These are phyloP conservation scores for Nannizziopsis barbatae DNA, from an alignment of 2,329 filamentous ascomycete species.

Conservation along the genomic window DNA sequence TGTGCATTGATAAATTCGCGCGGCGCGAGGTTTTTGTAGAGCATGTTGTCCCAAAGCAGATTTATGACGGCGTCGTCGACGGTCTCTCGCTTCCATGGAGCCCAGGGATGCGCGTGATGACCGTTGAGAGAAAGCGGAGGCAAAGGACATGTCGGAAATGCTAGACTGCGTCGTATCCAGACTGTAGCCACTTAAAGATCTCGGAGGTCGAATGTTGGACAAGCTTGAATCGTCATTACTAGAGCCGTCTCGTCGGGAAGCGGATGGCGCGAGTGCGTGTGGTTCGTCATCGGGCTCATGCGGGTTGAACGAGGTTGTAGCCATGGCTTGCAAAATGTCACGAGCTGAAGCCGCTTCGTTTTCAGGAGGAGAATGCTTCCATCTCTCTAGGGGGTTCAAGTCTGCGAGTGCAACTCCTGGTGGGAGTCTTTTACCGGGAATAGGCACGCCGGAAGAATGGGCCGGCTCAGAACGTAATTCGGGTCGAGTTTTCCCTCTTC, in stretches of 20 bases:
- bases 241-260: slow-evolving; percentile 32
- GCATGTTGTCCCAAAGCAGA: slow-evolving; percentile 33
- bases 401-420: slow-evolving; percentile 38
- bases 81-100: slow-evolving; percentile 49
- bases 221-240: slow-evolving; percentile 42
- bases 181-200: slow-evolving; percentile 45
- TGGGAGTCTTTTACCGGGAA: slow-evolving; percentile 50
- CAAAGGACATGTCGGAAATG: slow-evolving; percentile 44
- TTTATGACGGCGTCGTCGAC: slow-evolving; percentile 45
- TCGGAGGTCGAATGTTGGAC: slow-evolving; percentile 42
- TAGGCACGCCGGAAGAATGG: slow-evolving; percentile 59
- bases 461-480: slow-evolving; percentile 56
- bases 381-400: slow-evolving; percentile 57
- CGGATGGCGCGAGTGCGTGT: slow-evolving; percentile 26
- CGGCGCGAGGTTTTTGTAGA: slow-evolving; percentile 32
- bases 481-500: slow-evolving; percentile 64
- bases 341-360: slow-evolving; percentile 55
- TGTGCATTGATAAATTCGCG: slow-evolving; percentile 47
- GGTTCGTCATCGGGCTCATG: slow-evolving; percentile 22
- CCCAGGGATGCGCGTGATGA: slow-evolving; percentile 46
- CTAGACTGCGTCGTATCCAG: slow-evolving; percentile 44
- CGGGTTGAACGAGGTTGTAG: slow-evolving; percentile 30
- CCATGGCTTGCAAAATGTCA: slow-evolving; percentile 53
- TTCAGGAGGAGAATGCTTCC: slow-evolving; percentile 58
- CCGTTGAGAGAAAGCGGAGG: slow-evolving; percentile 47